Conservation (phyloP, 257 asterid genomes). For the Capsicum pubescens region DNA sequence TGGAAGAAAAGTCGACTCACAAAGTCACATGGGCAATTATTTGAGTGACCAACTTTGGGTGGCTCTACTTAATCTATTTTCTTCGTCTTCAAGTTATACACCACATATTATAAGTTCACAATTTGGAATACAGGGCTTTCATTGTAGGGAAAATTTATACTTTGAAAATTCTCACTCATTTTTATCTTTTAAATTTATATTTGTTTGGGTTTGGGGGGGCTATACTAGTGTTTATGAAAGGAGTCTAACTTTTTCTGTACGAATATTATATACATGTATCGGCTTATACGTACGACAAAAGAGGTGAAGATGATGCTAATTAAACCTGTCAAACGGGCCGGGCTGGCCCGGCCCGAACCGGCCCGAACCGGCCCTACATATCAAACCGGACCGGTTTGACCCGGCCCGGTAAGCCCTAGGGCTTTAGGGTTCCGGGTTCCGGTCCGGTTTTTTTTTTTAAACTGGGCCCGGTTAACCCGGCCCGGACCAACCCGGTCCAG, state of each 20-base stretch:
- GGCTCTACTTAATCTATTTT: not conserved
- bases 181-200: not conserved
- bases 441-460: no score
- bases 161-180: not conserved
- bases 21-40: constrained; percentile 4
- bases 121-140: not conserved
- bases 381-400: no score
- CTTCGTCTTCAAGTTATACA: not conserved
- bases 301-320: not conserved
- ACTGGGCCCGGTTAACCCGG: no score
- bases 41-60: not conserved
- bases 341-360: no score
- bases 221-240: not conserved
- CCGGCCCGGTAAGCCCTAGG: no score
- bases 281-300: not conserved
- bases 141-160: not conserved
- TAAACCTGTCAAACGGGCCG: no score
- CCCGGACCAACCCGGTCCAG: no score
- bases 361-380: no score
- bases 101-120: not conserved
- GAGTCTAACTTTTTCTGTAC: not conserved
- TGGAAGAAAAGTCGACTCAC: not conserved
- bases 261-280: not conserved
- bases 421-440: no score
- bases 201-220: not conserved